Base-by-base conservation (phyloP, 129 eudicot species). In the Silybum marianum region DNA sequence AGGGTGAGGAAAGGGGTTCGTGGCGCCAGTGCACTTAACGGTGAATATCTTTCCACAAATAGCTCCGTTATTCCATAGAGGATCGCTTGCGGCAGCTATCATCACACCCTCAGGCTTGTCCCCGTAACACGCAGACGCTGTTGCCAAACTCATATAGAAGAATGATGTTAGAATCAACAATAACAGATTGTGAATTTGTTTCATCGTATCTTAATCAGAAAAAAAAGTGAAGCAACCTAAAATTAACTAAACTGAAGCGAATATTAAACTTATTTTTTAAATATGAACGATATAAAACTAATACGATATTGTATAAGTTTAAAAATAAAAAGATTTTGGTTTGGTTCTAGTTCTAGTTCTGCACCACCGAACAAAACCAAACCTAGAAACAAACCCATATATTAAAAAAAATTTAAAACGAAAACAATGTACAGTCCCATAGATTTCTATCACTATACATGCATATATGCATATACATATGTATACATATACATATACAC, bases 111-210 rank as follows among this genome's bases (percentile, higher is more conserved):
- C 76, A 7, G 68, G 71, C n/a, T 74, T 48, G 75, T 22, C 60
- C 5, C 89, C 91, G 40, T 83, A 88, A 63, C 91, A 85, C 10
- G 88, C 82, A 0, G 89, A 86, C 1, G 91, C 88, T 88, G 72
- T 42, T 48, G 32, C 36, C 54, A 46, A 9, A 21, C 28, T 76
- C 30, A 44, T 42, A 36, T 10, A 81, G 18, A 68, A 30, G 8
- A 32, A 21, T 8, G 7, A 26, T 9, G 11, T 23, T 69, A 25
- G 38, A 18, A 69, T 25, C 8, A 2, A 69, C 36, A 32, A 9
- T 11, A 28, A 18, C 18, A 42, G 51, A 11, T 42, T 42, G 51
- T 10, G 22, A n/a, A n/a, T 70, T 32, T 7, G 23, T 16, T n/a
- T 16, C 16, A 10, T 25, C 36, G 36, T 32, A 14, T 19, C 21